Conservation (phyloP, 2,329 filamentous ascomycete species). For the Zymoseptoria pseudotritici region DNA sequence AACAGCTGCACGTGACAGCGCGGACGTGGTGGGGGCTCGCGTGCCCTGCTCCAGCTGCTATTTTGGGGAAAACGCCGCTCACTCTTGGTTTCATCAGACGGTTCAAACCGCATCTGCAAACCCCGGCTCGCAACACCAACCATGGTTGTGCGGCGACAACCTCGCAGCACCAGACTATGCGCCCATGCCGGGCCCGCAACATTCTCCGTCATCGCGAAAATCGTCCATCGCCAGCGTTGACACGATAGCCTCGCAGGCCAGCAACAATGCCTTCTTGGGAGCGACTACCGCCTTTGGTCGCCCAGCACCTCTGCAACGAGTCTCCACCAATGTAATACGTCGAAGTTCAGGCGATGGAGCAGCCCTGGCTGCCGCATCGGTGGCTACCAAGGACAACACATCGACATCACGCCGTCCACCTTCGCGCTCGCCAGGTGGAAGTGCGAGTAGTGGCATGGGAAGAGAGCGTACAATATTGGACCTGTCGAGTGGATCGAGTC, state of each 20-base stretch:
- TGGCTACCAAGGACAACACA: background rate
- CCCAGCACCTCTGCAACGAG: conserved; percentile 21
- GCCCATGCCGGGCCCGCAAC: conserved; percentile 17
- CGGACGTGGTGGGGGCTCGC: background rate
- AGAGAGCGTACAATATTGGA: conserved; percentile 4
- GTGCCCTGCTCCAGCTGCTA: background rate
- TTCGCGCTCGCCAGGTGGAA: conserved; percentile 5
- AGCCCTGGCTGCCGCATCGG: background rate
- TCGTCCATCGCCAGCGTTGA: conserved; percentile 19
- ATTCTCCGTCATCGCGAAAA: conserved; percentile 14
- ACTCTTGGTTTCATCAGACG: background rate
- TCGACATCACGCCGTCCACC: conserved; percentile 9
- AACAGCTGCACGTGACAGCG: background rate
- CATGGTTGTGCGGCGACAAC: background rate
- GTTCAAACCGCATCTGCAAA: background rate
- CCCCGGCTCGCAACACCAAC: background rate
- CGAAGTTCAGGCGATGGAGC: conserved; percentile 10
- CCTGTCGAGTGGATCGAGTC: conserved; percentile 2
- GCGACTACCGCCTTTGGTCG: conserved; percentile 44
- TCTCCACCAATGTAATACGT: conserved; percentile 4
- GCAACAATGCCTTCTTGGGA: conserved; percentile 42
- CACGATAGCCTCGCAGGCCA: conserved; percentile 12
- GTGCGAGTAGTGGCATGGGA: conserved; percentile 2
- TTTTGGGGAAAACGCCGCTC: background rate
- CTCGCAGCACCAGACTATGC: conserved; percentile 6